Evolutionary conservation across 176 grass and related monocot species (phyloP).

Genomic region (Dendrocalamus sinicus): DNA sequence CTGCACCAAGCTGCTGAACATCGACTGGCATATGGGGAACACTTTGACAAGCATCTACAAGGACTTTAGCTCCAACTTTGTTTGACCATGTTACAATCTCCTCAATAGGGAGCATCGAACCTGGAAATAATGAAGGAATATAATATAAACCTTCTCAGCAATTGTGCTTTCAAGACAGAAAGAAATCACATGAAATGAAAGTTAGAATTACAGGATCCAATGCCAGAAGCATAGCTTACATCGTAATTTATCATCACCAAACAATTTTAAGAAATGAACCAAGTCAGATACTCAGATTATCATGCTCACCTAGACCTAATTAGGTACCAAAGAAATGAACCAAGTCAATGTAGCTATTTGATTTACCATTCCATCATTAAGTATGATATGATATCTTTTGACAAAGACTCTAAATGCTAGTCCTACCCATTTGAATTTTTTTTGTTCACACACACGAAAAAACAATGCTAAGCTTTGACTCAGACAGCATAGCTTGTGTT

Average conservation of each 20-base stretch:
- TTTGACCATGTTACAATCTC: constrained; percentile 76
- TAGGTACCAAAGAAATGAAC: constrained; percentile 7
- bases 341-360: not conserved
- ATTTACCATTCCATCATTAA: constrained; percentile 23
- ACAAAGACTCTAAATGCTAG: not conserved
- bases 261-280: not conserved
- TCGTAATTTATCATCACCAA: not conserved
- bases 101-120: constrained; percentile 84
- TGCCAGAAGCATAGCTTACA: not conserved
- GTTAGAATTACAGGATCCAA: not conserved
- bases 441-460: not conserved
- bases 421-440: not conserved
- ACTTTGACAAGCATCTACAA: constrained; percentile 97
- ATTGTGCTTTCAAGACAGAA: constrained; percentile 1
- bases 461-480: not conserved
- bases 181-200: constrained; percentile 25
- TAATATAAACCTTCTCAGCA: not conserved
- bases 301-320: not conserved
- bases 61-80: constrained; percentile 85
- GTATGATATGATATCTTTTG: not conserved
- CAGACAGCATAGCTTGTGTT: not conserved
- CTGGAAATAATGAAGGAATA: constrained; percentile 45
- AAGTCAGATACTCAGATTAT: not conserved
- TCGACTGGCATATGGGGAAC: constrained; percentile 93
- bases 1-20: constrained; percentile 88